A percentile compares a stretch with the other conserved stretches of the same genome.
phyloP scores from a whole-genome alignment of 495 filamentous ascomycete species.

The Niebla homalea region DNA sequence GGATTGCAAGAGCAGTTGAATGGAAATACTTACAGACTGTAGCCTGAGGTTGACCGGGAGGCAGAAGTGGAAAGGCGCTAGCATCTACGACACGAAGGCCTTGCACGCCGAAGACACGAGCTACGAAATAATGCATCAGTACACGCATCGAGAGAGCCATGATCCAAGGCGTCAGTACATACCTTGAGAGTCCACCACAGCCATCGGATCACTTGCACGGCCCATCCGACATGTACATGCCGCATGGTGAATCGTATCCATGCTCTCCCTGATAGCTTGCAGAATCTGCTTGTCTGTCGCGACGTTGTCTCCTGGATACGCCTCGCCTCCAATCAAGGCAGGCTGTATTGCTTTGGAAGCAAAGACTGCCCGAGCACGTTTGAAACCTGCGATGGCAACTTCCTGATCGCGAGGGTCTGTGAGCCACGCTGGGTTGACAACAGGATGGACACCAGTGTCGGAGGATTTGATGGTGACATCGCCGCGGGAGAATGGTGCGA shows the following conservation, averaged over 20 bases:
- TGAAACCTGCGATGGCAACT: slow-evolving; percentile 7
- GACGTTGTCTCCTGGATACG: not conserved
- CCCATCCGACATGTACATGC: not conserved
- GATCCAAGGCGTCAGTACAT: no score
- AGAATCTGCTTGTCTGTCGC: not conserved
- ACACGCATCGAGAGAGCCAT: no score
- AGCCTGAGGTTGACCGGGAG: not conserved
- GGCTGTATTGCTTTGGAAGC: slow-evolving; percentile 11
- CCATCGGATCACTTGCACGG: not conserved
- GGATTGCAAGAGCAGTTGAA: not conserved
- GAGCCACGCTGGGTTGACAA: slow-evolving; percentile 44
- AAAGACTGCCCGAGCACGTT: slow-evolving; percentile 7
- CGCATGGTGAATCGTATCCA: not conserved
- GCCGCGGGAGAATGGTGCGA: slow-evolving; percentile 39
- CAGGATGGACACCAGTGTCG: slow-evolving; percentile 30
- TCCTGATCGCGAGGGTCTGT: slow-evolving; percentile 9
- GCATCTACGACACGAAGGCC: not conserved
- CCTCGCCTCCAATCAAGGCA: slow-evolving; percentile 3
- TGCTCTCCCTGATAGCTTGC: not conserved
- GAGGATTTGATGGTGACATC: slow-evolving; percentile 37
- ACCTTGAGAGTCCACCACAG: not conserved
- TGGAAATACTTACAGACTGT: not conserved
- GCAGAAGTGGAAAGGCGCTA: not conserved
- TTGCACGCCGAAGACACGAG: not conserved
- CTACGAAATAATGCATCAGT: not conserved